Evolutionary conservation across 108 stramenopile species (phyloP), one percentile per base, ranked within the genome.

Genomic region (Skeletonema costatum): DNA sequence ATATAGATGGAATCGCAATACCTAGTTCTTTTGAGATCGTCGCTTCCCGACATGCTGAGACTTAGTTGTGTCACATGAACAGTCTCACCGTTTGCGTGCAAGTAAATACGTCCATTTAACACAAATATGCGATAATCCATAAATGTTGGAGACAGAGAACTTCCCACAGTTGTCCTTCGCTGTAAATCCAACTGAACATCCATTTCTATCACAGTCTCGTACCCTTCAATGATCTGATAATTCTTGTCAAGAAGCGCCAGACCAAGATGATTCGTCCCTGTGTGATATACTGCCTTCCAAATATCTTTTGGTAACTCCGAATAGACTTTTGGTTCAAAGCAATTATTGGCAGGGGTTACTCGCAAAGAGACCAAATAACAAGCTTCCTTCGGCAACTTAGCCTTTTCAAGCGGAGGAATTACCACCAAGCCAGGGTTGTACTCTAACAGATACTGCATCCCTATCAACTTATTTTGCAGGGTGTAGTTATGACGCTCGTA

Each of bases 301-400:
- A 82, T 71, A 32, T 71, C 60, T 25, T 71, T 63, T 32, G 48
- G 61, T 35, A 82, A 41, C 19, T 35, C 17, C 0, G 36, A 19
- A 41, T 82, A 82, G 12, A 53, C 74, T 17, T 76, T 31, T 13
- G 65, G 7, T 11, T 59, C 17, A 51, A 82, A 82, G 36, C 81
- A 82, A 59, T 82, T 82, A 60, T 82, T 82, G 30, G 81, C 81
- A 5, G 75, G 81, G 13, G 81, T 82, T 2, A 76, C 81, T 53
- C 81, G 56, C 75, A 82, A 19, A 1, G 81, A 82, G 6, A 82
- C 4, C 60, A 82, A 60, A 32, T 82, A 82, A 38, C 50, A 64
- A 5, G 81, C 74, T 32, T 75, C 75, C 39, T 76, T 66, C 12
- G 81, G 81, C 46, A 82, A 32, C 17, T 51, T 14, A 25, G 46